Conservation (phyloP, 2,329 filamentous ascomycete species). For the Fusarium buxicola region DNA sequence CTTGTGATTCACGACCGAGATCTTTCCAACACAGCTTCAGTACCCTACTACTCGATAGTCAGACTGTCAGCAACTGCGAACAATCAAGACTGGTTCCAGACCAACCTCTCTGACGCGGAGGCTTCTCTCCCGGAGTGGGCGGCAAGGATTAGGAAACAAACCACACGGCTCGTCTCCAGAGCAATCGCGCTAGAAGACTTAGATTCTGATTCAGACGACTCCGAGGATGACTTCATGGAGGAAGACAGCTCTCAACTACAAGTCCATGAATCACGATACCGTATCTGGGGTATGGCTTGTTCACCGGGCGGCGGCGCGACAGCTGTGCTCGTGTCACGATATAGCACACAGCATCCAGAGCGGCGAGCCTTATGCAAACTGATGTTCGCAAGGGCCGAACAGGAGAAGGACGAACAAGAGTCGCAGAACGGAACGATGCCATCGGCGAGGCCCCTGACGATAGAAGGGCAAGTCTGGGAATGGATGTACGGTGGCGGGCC, state of each 20-base stretch:
- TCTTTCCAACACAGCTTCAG: conserved; percentile 38
- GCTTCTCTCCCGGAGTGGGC: conserved; percentile 58
- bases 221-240: conserved; percentile 47
- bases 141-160: conserved; percentile 57
- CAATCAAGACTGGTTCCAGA: conserved; percentile 66
- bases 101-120: conserved; percentile 54
- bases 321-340: conserved; percentile 62
- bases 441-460: conserved; percentile 48
- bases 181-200: conserved; percentile 56
- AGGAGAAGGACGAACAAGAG: conserved; percentile 18
- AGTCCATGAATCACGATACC: conserved; percentile 62
- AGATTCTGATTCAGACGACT: conserved; percentile 50
- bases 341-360: conserved; percentile 62
- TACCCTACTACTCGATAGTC: conserved; percentile 63
- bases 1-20: conserved; percentile 57
- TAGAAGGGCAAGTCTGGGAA: conserved; percentile 67
- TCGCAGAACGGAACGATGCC: neutral
- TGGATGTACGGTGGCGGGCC: conserved; percentile 68
- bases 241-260: conserved; percentile 53
- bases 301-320: conserved; percentile 65
- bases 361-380: conserved; percentile 54
- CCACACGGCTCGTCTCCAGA: conserved; percentile 58
- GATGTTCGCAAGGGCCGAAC: conserved; percentile 51
- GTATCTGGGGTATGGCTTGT: conserved; percentile 64
- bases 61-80: conserved; percentile 64